These are phyloP conservation scores for Globisporangium perplexum DNA, from an alignment of 352 stramenopile species.

Conservation along the genomic window DNA sequence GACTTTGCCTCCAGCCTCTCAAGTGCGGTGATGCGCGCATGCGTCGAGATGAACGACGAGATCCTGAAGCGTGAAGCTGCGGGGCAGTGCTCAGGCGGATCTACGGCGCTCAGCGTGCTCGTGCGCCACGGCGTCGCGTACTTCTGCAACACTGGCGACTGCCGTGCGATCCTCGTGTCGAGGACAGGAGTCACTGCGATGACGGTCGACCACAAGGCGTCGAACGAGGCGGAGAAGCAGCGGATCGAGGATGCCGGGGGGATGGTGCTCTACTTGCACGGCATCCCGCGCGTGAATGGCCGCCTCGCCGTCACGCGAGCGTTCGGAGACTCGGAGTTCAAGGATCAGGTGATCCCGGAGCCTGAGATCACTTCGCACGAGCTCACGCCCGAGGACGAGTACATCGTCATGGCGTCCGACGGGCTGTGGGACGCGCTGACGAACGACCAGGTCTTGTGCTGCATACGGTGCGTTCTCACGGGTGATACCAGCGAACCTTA, in stretches of 20 bases:
- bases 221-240: slow-evolving; percentile 53
- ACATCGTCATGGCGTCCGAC: slow-evolving; percentile 71
- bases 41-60: slow-evolving; percentile 58
- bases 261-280: slow-evolving; percentile 71
- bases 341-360: slow-evolving; percentile 51
- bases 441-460: slow-evolving; percentile 59
- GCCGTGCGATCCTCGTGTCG: slow-evolving; percentile 55
- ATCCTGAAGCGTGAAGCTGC: slow-evolving; percentile 48
- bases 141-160: slow-evolving; percentile 79
- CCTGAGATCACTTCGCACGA: slow-evolving; percentile 53
- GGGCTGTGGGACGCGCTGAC: slow-evolving; percentile 69
- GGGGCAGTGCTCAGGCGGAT: slow-evolving; percentile 48
- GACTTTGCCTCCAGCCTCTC: slow-evolving; percentile 40
- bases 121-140: slow-evolving; percentile 40
- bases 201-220: slow-evolving; percentile 74
- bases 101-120: slow-evolving; percentile 57
- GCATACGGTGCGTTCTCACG: slow-evolving; percentile 35
- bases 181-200: slow-evolving; percentile 33
- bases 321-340: slow-evolving; percentile 64
- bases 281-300: slow-evolving; percentile 66
- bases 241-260: slow-evolving; percentile 65
- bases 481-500: not conserved
- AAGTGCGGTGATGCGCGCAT: slow-evolving; percentile 35
- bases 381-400: slow-evolving; percentile 54
- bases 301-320: slow-evolving; percentile 57